A percentile compares a stretch with the other conserved stretches of the same genome.
phyloP scores from a whole-genome alignment of 1,139 yeast genomes.

The Candida pseudoviswanathii region DNA sequence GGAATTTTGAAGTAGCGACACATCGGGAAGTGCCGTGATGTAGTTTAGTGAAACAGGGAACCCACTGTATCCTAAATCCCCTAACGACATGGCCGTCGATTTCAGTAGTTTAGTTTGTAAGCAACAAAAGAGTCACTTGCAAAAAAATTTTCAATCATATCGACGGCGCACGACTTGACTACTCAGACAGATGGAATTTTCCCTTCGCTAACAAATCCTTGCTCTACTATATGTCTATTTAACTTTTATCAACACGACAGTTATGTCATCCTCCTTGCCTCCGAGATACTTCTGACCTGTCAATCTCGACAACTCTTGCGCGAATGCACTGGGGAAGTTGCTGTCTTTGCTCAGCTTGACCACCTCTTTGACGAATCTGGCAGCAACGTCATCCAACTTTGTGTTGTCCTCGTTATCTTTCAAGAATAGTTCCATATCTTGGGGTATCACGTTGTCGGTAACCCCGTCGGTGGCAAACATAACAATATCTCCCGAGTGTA shows the following conservation, averaged over 20 bases:
- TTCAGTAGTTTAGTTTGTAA: no score
- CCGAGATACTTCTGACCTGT: slow-evolving; percentile 78
- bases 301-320: slow-evolving; percentile 71
- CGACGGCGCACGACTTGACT: no score
- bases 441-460: slow-evolving; percentile 77
- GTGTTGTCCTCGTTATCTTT: slow-evolving; percentile 42
- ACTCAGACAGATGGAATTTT: no score
- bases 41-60: slow-evolving; percentile 74
- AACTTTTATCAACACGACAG: slow-evolving; percentile 72
- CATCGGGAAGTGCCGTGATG: slow-evolving; percentile 78
- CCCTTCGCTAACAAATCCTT: no score
- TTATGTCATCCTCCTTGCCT: slow-evolving; percentile 94
- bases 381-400: slow-evolving; percentile 43
- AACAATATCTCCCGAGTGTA: slow-evolving; percentile 70
- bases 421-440: slow-evolving; percentile 68
- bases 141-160: no score
- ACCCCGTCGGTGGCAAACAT: slow-evolving; percentile 94
- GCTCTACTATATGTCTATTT: slow-evolving; percentile 20
- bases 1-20: slow-evolving; percentile 57
- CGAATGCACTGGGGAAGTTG: slow-evolving; percentile 80
- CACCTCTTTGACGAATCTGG: slow-evolving; percentile 67
- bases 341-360: slow-evolving; percentile 71
- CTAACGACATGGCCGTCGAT: neutral
- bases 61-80: slow-evolving; percentile 51
- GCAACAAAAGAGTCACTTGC: no score